A percentile compares a stretch with the other conserved stretches of the same genome.
Evolutionary conservation across 441 rosid genomes (phyloP).

Genomic region (Jatropha podagrica): DNA sequence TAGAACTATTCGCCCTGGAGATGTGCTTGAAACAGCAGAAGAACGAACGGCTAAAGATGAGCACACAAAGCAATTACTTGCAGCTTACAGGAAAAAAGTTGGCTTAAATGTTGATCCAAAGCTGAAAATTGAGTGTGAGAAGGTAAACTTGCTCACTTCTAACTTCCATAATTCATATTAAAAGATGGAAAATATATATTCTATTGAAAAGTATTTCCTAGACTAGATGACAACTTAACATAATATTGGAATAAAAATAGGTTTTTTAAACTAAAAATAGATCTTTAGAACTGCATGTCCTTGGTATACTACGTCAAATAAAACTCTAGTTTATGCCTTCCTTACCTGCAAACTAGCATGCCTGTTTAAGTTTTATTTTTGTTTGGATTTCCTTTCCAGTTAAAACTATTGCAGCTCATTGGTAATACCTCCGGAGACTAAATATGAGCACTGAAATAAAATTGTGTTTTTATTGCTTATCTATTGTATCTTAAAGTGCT

Average conservation of each 20-base stretch:
- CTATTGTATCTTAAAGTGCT: too few relatives aligned
- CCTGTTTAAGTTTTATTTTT: too few relatives aligned
- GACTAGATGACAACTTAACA: background rate
- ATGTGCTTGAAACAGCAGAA: constrained; percentile 70
- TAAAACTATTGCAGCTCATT: too few relatives aligned
- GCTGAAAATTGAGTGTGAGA: constrained; percentile 73
- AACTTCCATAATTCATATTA: background rate
- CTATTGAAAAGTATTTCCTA: background rate
- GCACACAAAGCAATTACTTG: constrained; percentile 56
- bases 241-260: background rate
- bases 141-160: constrained; percentile 41
- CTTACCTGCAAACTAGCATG: too few relatives aligned
- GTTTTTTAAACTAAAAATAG: too few relatives aligned
- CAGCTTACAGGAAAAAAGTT: constrained; percentile 61
- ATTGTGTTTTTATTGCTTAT: too few relatives aligned
- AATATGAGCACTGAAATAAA: too few relatives aligned
- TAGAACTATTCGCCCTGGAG: constrained; percentile 75
- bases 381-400: too few relatives aligned
- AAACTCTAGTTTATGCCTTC: too few relatives aligned
- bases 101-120: constrained; percentile 72
- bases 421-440: too few relatives aligned
- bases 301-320: background rate
- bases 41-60: constrained; percentile 69
- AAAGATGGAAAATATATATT: background rate
- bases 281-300: background rate